A percentile compares a stretch with the other conserved stretches of the same genome.
These are phyloP conservation scores for Carpediemonas membranifera DNA, from an alignment of 78 protist species.

Conservation along the genomic window DNA sequence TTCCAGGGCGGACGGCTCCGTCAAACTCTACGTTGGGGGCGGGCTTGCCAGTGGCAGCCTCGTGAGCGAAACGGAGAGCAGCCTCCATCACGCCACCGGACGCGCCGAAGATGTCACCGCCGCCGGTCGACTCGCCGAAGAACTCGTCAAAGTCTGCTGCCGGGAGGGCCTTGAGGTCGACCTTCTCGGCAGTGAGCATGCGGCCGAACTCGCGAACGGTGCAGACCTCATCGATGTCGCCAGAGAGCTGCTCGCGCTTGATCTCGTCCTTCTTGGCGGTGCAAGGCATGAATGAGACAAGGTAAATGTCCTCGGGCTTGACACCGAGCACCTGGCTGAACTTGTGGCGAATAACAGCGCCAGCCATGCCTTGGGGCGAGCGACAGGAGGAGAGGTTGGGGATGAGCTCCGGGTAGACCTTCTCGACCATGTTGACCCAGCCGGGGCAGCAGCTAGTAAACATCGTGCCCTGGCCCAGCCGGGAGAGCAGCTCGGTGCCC, in stretches of 20 bases:
- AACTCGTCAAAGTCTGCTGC: conserved; percentile 3
- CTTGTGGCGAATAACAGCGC: not conserved
- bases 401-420: conserved; percentile 24
- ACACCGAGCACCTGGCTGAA: not conserved
- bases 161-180: not conserved
- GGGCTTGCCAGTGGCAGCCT: not conserved
- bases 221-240: conserved; percentile 22
- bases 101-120: conserved; percentile 31
- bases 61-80: conserved; percentile 34
- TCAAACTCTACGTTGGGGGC: not conserved
- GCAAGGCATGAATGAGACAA: conserved; percentile 29
- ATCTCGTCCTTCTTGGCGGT: conserved; percentile 42
- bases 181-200: not conserved
- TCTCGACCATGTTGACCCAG: conserved; percentile 35
- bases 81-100: conserved; percentile 57
- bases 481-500: conserved; percentile 31
- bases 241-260: not conserved
- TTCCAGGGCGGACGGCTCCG: not conserved
- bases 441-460: conserved; percentile 57
- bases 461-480: conserved; percentile 32
- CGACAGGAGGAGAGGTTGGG: conserved; percentile 24
- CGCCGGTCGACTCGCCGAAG: conserved; percentile 22
- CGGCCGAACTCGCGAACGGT: conserved; percentile 31
- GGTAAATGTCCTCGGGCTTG: not conserved
- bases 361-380: conserved; percentile 33